These are phyloP conservation scores for Komagataella ulmi DNA, from an alignment of 805 yeast genomes.

Conservation along the genomic window DNA sequence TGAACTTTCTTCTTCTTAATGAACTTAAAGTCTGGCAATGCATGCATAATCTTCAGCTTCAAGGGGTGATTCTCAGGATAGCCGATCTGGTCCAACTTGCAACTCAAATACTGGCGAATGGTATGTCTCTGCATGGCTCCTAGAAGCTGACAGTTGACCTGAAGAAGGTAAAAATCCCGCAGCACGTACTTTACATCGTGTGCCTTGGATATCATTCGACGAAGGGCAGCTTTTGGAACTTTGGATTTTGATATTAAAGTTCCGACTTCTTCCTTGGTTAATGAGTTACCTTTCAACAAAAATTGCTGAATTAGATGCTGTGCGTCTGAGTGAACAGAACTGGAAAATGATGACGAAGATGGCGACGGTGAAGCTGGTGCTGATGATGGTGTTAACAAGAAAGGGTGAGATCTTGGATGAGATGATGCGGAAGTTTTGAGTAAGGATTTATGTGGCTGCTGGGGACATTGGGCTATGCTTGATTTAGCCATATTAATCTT, in stretches of 20 bases:
- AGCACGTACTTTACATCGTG: neutral
- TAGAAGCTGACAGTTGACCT: neutral
- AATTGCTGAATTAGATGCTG: neutral
- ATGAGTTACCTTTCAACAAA: neutral
- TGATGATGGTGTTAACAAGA: neutral
- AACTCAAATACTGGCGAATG: neutral
- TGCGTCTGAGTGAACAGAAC: neutral
- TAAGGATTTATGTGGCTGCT: neutral
- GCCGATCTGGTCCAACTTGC: neutral
- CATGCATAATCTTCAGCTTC: neutral
- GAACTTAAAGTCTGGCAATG: neutral
- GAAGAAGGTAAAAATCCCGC: neutral
- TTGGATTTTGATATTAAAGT: neutral
- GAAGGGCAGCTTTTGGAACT: neutral
- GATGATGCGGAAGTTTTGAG: neutral
- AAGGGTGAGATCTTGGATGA: neutral
- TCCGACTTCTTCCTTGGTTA: neutral
- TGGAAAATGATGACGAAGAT: neutral
- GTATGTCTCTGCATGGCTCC: neutral
- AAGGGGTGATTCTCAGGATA: neutral
- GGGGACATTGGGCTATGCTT: neutral
- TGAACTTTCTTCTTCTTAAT: neutral
- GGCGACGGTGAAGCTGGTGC: neutral
- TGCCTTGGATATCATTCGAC: neutral
- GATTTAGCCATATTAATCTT: neutral